Evolutionary conservation across 2,329 filamentous ascomycete genomes (phyloP), one percentile per base, ranked within the genome.

Genomic region (Alternaria angustiovoidea): DNA sequence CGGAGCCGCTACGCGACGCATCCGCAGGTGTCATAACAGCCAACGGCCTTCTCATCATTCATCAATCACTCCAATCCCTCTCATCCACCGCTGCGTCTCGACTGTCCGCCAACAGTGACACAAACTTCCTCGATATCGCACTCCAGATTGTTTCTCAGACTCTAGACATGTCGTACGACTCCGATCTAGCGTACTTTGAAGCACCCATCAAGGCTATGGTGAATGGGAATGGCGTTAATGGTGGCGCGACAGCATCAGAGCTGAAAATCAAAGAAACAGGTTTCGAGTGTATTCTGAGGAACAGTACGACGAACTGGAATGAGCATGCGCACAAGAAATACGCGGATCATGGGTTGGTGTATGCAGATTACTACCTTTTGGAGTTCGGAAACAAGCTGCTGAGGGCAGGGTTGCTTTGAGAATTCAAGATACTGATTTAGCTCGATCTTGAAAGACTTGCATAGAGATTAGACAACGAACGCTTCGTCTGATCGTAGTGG

Each of bases 331-430:
- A 81, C 24, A 74, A 78, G 47, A 75, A 78, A 34, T 83, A 81
- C 70, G 77, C 78, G 6, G 74, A 84, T 54, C 82, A 84, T 67
- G 82, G 82, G 1, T 61, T 85, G 20, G 82, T 84, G 0, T 84
- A 84, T 66, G 82, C 82, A 0, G 82, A 84, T 59, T 84, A 84
- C 63, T 84, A 78, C 57, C 78, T 84, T 32, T 57, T 84, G 14
- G 71, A 83, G 32, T 76, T 82, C 36, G 82, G 82, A 7, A 85
- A 84, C 53, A 78, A 80, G 47, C 63, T 85, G n/a, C 57, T 85
- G 41, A 68, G 76, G 39, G 66, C 69, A 11, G 74, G 75, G 1
- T 62, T 75, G 18, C 26, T 76, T 18, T 77, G 52, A 66, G 30
- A 2, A 16, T 7, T 8, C 3, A 20, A 3, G 20, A 20, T 20